A percentile compares a stretch with the other conserved stretches of the same genome.
phyloP scores from a whole-genome alignment of 495 filamentous ascomycete genomes.

The Umbilicaria muhlenbergii region DNA sequence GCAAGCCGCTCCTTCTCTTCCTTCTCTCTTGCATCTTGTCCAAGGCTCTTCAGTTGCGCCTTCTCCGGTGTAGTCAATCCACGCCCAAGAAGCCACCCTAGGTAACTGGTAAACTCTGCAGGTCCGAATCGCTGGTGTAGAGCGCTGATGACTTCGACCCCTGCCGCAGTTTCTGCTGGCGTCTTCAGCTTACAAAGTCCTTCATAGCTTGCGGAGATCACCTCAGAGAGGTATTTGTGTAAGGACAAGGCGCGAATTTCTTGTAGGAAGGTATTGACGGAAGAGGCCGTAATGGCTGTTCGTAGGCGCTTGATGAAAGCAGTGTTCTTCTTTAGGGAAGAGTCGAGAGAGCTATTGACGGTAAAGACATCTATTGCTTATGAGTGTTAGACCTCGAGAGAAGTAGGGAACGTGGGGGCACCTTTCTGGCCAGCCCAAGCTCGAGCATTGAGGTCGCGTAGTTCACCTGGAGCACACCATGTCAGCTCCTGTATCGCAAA shows the following conservation, averaged over 20 bases:
- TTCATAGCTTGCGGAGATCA: slow-evolving; percentile 95
- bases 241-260: slow-evolving; percentile 87
- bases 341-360: slow-evolving; percentile 71
- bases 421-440: slow-evolving; percentile 82
- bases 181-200: slow-evolving; percentile 84
- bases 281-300: slow-evolving; percentile 68
- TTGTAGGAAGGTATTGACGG: slow-evolving; percentile 68
- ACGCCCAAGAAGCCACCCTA: slow-evolving; percentile 86
- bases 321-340: slow-evolving; percentile 96
- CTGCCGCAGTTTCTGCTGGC: slow-evolving; percentile 75
- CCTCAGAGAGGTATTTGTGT: slow-evolving; percentile 94
- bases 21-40: slow-evolving; percentile 70
- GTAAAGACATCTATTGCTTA: slow-evolving; percentile 55
- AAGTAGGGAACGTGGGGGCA: slow-evolving; percentile 19
- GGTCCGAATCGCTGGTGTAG: slow-evolving; percentile 94
- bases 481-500: slow-evolving; percentile 10
- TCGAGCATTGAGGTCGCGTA: slow-evolving; percentile 71
- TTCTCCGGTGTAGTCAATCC: slow-evolving; percentile 88
- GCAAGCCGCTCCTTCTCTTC: slow-evolving; percentile 89
- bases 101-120: slow-evolving; percentile 72
- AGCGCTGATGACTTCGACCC: slow-evolving; percentile 83
- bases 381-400: slow-evolving; percentile 9
- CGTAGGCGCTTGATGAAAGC: slow-evolving; percentile 95
- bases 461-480: slow-evolving; percentile 46
- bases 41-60: slow-evolving; percentile 59